Base-by-base conservation (phyloP, 2,329 filamentous ascomycete genomes). In the Beauveria medogensis region DNA sequence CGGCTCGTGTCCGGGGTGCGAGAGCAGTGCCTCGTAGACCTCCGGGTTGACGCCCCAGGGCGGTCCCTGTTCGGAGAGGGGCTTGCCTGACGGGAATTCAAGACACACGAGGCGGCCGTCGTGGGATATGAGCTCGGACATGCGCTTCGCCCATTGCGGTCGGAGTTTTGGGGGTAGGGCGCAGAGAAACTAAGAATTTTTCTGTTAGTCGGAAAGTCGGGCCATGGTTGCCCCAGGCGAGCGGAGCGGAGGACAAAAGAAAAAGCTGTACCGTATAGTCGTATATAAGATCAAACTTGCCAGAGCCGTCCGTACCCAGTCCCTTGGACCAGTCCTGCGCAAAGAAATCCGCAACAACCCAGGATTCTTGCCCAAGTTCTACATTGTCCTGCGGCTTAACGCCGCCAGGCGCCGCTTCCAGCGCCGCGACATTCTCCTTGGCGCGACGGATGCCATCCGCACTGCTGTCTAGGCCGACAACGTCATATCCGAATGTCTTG, bases 11-110 rank as follows among this genome's bases (percentile, higher is more conserved):
- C 90, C 90, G 0, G 91, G 91, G 53, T 82, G 79, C 59, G 80
- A 80, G 47, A 96, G 79, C 66, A 93, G 85, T 64, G 85, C 86
- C 67, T 85, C 76, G 72, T 95, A 94, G 30, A 89, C 82, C 63
- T 85, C 81, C 1, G 88, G 81, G 14, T 84, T 82, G 46, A 90
- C 74, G 8, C 86, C 84, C 80, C 84, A 92, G 2, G 91, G 91
- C 14, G 91, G 91, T 0, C 91, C 91, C 10, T 80, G 80, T 10
- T 81, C 78, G 12, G 77, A 78, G 10, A 87, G 80, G 47, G 84
- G 79, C 71, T 92, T 94, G 63, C 83, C 81, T 1, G 87, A 85
- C 10, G 91, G 91, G 71, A 89, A 95, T 71, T 96, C 91, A 63
- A 96, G 80, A 73, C 84, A 87, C 56, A 87, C 70, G 28, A 88